Conservation (phyloP, 1,284 basidiomycete genomes). For the Rhodotorula sp. region DNA sequence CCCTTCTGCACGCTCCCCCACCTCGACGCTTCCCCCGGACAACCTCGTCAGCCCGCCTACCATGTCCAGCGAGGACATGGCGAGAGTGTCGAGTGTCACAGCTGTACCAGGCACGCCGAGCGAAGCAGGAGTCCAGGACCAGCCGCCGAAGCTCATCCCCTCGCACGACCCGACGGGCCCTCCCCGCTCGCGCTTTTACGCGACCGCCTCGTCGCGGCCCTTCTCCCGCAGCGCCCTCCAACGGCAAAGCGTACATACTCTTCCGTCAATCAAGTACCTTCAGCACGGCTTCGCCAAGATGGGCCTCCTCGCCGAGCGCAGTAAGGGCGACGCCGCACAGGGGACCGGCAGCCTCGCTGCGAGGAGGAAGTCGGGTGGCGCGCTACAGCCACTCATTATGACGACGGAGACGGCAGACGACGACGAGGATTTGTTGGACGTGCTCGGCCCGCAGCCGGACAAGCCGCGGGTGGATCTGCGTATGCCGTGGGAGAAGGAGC, state of each 20-base stretch:
- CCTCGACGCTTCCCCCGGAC: not conserved
- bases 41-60: not conserved
- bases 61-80: not conserved
- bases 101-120: no score
- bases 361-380: not conserved
- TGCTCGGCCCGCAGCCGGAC: conserved; percentile 18
- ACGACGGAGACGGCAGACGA: not conserved
- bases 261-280: conserved; percentile 78
- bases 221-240: conserved; percentile 82
- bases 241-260: conserved; percentile 78
- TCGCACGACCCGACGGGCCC: not conserved
- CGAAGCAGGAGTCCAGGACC: no score
- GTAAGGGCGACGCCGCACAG: not conserved
- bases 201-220: conserved; percentile 59
- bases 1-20: not conserved
- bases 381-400: not conserved
- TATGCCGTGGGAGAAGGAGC: conserved; percentile 26
- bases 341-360: not conserved
- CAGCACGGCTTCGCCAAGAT: conserved; percentile 64
- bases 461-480: conserved; percentile 7
- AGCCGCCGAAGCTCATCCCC: not conserved
- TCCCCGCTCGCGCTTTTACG: conserved; percentile 6
- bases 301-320: not conserved
- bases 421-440: not conserved
- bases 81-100: no score